These are phyloP conservation scores for Leavenworthia alabamica DNA, from an alignment of 345 rosid species.

Conservation along the genomic window DNA sequence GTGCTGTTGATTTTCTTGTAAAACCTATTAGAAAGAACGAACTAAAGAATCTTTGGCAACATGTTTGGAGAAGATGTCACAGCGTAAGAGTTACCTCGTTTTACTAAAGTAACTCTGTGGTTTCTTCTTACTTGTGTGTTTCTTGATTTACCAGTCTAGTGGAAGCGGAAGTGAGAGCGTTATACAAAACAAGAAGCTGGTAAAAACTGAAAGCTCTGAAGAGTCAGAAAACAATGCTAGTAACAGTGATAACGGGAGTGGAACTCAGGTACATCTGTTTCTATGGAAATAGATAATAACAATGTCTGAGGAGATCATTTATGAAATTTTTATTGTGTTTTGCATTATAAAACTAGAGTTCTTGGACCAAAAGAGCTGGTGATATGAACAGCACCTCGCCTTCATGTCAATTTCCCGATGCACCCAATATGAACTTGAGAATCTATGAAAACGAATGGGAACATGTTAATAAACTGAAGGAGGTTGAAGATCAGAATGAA, in stretches of 20 bases:
- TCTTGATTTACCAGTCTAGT: conserved; percentile 48
- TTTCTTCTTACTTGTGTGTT: not conserved
- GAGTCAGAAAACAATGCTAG: conserved; percentile 40
- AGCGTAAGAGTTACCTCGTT: conserved; percentile 44
- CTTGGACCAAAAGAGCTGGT: conserved; percentile 56
- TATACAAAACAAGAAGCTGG: conserved; percentile 41
- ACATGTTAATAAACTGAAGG: conserved; percentile 27
- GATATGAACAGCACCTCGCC: conserved; percentile 42
- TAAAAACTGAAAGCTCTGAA: conserved; percentile 40
- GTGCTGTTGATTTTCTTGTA: conserved; percentile 78
- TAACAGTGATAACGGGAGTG: conserved; percentile 68
- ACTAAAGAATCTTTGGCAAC: too few relatives aligned
- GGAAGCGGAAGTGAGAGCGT: conserved; percentile 76
- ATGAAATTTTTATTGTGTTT: not conserved
- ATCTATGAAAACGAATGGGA: conserved; percentile 28
- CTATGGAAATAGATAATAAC: not conserved
- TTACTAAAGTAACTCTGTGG: not conserved
- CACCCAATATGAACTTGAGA: conserved; percentile 43
- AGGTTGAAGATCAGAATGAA: conserved; percentile 30
- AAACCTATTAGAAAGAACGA: conserved; percentile 85
- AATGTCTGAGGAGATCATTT: not conserved
- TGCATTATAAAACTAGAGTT: conserved; percentile 38
- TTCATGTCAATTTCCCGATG: conserved; percentile 35
- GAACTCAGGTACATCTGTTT: conserved; percentile 54
- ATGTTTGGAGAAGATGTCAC: conserved; percentile 85